Conservation (phyloP, 208 protist species). For the Hexamita inflata region DNA sequence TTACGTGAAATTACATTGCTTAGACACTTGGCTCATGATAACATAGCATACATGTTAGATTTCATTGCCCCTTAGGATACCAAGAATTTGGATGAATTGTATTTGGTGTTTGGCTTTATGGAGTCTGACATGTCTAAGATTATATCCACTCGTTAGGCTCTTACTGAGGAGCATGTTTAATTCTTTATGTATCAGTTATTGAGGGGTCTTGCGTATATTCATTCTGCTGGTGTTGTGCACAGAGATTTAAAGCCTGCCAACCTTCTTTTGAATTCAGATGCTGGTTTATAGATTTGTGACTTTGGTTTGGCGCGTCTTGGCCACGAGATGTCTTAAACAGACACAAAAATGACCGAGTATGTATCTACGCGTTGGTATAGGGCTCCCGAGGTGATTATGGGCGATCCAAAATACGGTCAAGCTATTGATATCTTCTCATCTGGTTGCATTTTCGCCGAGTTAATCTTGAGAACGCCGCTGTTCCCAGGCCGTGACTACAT, state of each 20-base stretch:
- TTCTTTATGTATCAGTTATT: constrained; percentile 92
- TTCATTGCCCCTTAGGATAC: constrained; percentile 18
- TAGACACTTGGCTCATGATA: constrained; percentile 71
- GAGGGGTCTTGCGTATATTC: constrained; percentile 39
- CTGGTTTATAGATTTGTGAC: constrained; percentile 68
- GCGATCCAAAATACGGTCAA: constrained; percentile 70
- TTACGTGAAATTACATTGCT: constrained; percentile 83
- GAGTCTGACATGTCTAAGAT: constrained; percentile 91
- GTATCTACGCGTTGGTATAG: constrained; percentile 94
- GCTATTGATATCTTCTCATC: constrained; percentile 89
- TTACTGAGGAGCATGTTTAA: constrained; percentile 85
- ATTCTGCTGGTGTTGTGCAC: constrained; percentile 40
- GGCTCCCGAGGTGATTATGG: constrained; percentile 92
- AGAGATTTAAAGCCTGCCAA: constrained; percentile 44
- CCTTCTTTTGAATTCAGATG: constrained; percentile 57
- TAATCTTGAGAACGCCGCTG: constrained; percentile 66
- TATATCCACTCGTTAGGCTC: constrained; percentile 63
- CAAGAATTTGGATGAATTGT: constrained; percentile 47
- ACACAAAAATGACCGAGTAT: constrained; percentile 72
- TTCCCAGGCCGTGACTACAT: constrained; percentile 73
- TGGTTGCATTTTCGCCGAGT: constrained; percentile 95
- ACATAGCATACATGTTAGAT: constrained; percentile 45
- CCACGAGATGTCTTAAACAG: constrained; percentile 47
- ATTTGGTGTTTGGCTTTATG: constrained; percentile 51
- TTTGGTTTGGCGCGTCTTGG: constrained; percentile 88